Evolutionary conservation across 2,329 filamentous ascomycete genomes (phyloP).

Genomic region (Tolypocladium pustulatum): DNA sequence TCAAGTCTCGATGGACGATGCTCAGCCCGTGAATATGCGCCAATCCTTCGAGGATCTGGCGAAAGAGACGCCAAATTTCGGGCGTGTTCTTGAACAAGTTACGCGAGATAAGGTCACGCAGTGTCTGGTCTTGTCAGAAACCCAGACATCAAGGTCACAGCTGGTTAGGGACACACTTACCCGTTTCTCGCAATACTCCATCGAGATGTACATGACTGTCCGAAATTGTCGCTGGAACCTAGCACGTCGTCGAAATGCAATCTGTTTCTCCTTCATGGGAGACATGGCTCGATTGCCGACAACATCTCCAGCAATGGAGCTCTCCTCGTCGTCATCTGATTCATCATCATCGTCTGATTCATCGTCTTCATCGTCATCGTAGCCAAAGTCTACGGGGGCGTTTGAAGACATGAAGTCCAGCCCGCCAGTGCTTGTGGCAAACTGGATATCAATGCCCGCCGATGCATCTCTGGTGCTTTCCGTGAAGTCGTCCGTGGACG

Average conservation of each 20-base stretch:
- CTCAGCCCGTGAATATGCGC: constrained; percentile 82
- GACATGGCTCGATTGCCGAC: constrained; percentile 15
- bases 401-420: constrained; percentile 91
- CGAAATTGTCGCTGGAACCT: constrained; percentile 43
- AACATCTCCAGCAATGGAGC: constrained; percentile 22
- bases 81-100: constrained; percentile 63
- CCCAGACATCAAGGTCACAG: not conserved
- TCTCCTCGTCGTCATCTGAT: constrained; percentile 34
- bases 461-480: constrained; percentile 27
- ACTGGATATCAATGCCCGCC: constrained; percentile 38
- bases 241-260: constrained; percentile 17
- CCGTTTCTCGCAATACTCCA: constrained; percentile 95
- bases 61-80: constrained; percentile 81
- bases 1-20: constrained; percentile 92
- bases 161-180: constrained; percentile 30
- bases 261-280: constrained; percentile 19
- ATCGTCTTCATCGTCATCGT: constrained; percentile 39
- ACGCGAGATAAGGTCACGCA: constrained; percentile 76
- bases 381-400: constrained; percentile 69
- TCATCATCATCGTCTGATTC: constrained; percentile 35
- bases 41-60: constrained; percentile 83
- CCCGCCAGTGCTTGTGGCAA: constrained; percentile 64
- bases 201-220: constrained; percentile 88
- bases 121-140: constrained; percentile 38
- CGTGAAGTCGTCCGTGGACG: constrained; percentile 37